A percentile compares a stretch with the other conserved stretches of the same genome.
These are phyloP conservation scores for Suillus plorans DNA, from an alignment of 768 basidiomycete genomes.

Conservation along the genomic window DNA sequence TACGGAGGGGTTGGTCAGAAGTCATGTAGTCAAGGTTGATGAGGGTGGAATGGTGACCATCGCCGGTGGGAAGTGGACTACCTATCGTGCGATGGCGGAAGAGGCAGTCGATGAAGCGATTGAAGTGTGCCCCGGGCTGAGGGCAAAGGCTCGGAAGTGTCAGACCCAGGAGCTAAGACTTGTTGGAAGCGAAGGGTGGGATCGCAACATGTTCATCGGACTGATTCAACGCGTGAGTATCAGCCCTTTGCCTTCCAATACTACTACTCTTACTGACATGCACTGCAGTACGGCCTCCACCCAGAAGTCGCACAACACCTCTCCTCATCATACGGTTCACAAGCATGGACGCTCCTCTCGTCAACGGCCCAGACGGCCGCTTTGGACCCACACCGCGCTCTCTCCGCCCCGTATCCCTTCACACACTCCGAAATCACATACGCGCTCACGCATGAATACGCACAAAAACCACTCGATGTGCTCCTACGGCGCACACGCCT, in stretches of 20 bases:
- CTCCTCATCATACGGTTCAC: slow-evolving; percentile 92
- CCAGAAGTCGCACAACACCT: slow-evolving; percentile 93
- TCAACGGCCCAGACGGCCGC: slow-evolving; percentile 70
- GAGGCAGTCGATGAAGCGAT: slow-evolving; percentile 91
- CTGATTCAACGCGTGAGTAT: slow-evolving; percentile 80
- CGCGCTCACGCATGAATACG: slow-evolving; percentile 88
- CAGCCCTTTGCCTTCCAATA: not conserved
- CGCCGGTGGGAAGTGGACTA: slow-evolving; percentile 99
- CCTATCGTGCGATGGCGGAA: slow-evolving; percentile 93
- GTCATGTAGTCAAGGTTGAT: slow-evolving; percentile 87
- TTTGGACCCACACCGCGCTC: slow-evolving; percentile 84
- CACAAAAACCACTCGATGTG: slow-evolving; percentile 88
- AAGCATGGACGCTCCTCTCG: slow-evolving; percentile 91
- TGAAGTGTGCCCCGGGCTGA: slow-evolving; percentile 63
- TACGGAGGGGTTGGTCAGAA: slow-evolving; percentile 89
- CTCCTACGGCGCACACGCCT: slow-evolving; percentile 92
- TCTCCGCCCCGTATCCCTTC: slow-evolving; percentile 76
- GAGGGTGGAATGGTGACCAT: slow-evolving; percentile 86
- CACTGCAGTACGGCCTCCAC: slow-evolving; percentile 75
- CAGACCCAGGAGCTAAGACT: slow-evolving; percentile 80
- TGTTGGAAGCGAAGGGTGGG: slow-evolving; percentile 94
- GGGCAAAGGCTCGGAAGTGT: slow-evolving; percentile 57
- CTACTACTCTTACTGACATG: not conserved
- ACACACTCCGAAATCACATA: slow-evolving; percentile 72
- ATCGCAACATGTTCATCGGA: slow-evolving; percentile 94